These are phyloP conservation scores for Mycena sanguinolenta DNA, from an alignment of 768 basidiomycete species.

Conservation along the genomic window DNA sequence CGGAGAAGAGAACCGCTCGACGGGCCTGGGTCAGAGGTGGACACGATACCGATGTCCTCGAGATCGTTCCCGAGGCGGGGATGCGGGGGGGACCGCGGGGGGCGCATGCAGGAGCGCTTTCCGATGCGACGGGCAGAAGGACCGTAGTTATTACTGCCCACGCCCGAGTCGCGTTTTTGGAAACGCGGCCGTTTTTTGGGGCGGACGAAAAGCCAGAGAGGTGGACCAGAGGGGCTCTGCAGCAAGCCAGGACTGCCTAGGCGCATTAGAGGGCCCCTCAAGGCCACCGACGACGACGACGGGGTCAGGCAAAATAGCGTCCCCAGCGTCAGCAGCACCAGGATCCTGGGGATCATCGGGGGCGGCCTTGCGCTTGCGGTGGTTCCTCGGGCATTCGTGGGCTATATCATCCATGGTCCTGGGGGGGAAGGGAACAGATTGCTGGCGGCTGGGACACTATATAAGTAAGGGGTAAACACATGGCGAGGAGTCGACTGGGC, in stretches of 20 bases:
- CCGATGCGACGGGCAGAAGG: constrained; percentile 36
- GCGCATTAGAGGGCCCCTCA: constrained; percentile 39
- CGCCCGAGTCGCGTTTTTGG: constrained; percentile 46
- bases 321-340: constrained; percentile 45
- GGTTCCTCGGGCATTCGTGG: constrained; percentile 64
- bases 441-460: constrained; percentile 45
- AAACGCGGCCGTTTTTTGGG: constrained; percentile 59
- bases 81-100: constrained; percentile 45
- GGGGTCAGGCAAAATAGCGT: constrained; percentile 49
- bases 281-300: constrained; percentile 20
- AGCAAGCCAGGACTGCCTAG: constrained; percentile 57
- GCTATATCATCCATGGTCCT: constrained; percentile 72
- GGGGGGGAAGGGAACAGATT: constrained; percentile 41
- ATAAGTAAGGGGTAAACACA: constrained; percentile 54
- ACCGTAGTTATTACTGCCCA: constrained; percentile 33
- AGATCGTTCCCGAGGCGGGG: constrained; percentile 55
- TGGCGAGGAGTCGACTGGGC: constrained; percentile 26
- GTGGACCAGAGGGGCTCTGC: constrained; percentile 42
- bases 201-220: constrained; percentile 35
- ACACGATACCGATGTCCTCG: constrained; percentile 62
- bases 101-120: constrained; percentile 45
- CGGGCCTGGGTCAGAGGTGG: constrained; percentile 57
- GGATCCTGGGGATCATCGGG: constrained; percentile 58
- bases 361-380: constrained; percentile 79
- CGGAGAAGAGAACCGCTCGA: constrained; percentile 59